These are phyloP conservation scores for Aspergillus vadensis DNA, from an alignment of 2,329 filamentous ascomycete species.

Conservation along the genomic window DNA sequence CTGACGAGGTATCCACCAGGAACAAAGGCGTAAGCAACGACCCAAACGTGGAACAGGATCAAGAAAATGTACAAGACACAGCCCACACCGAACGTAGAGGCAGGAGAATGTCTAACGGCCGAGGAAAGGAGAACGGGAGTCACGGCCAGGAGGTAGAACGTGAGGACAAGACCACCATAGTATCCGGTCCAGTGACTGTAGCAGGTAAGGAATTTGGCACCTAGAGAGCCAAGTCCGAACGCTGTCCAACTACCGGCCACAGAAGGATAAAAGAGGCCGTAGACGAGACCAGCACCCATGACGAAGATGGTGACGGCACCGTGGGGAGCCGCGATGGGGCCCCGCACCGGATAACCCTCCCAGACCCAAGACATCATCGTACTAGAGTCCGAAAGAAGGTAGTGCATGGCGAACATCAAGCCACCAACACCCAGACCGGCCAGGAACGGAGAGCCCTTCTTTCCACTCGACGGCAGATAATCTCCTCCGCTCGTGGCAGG, in stretches of 20 bases:
- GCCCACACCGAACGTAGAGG: constrained; percentile 79
- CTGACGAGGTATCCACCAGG: constrained; percentile 89
- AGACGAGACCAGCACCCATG: constrained; percentile 79
- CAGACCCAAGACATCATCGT: constrained; percentile 99
- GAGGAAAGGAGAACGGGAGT: constrained; percentile 73
- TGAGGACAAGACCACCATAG: constrained; percentile 74
- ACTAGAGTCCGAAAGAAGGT: constrained; percentile 91
- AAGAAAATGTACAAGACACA: constrained; percentile 92
- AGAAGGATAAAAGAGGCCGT: constrained; percentile 72
- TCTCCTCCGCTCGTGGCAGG: constrained; percentile 55
- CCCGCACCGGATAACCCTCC: constrained; percentile 90
- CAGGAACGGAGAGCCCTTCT: constrained; percentile 68
- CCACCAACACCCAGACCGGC: constrained; percentile 79
- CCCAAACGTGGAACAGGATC: constrained; percentile 97
- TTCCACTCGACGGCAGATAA: constrained; percentile 54
- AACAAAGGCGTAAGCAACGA: constrained; percentile 97
- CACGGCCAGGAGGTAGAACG: constrained; percentile 80
- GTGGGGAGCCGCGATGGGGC: constrained; percentile 85
- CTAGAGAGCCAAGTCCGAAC: constrained; percentile 75
- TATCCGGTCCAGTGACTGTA: constrained; percentile 86
- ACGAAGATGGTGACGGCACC: constrained; percentile 81
- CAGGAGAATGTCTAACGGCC: constrained; percentile 75
- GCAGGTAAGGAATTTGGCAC: constrained; percentile 75
- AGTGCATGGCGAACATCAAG: constrained; percentile 86
- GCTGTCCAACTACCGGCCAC: constrained; percentile 76